Conservation (phyloP, 2,329 filamentous ascomycete species). For the Fusarium verticillioides region DNA sequence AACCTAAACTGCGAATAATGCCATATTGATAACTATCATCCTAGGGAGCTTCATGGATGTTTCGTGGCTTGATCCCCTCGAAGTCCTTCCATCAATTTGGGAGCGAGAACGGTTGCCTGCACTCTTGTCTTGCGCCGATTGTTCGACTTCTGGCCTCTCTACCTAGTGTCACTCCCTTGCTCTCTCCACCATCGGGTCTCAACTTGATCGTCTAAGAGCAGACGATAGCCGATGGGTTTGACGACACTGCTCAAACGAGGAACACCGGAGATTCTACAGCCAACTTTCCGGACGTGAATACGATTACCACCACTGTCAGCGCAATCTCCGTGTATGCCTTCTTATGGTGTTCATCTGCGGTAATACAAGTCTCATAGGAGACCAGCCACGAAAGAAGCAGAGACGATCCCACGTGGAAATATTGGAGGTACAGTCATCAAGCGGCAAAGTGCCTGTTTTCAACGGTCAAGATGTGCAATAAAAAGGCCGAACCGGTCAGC, state of each 20-base stretch:
- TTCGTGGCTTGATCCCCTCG: background rate
- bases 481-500: no score
- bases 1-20: background rate
- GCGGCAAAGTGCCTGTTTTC: background rate
- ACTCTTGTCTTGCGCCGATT: background rate
- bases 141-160: background rate
- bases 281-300: no score
- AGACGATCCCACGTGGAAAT: background rate
- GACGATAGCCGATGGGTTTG: background rate
- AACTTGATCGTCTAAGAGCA: background rate
- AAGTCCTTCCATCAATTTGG: background rate
- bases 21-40: background rate
- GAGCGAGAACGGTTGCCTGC: background rate
- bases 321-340: no score
- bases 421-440: background rate
- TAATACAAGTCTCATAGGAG: no score
- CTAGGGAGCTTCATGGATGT: background rate
- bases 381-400: background rate
- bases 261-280: background rate
- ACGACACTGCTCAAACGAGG: background rate
- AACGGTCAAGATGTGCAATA: no score
- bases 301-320: no score
- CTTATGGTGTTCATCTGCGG: no score
- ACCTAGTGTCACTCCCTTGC: background rate
- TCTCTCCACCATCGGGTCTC: background rate